These are phyloP conservation scores for Raphanus hybrid DNA, from an alignment of 441 rosid species.

Conservation along the genomic window DNA sequence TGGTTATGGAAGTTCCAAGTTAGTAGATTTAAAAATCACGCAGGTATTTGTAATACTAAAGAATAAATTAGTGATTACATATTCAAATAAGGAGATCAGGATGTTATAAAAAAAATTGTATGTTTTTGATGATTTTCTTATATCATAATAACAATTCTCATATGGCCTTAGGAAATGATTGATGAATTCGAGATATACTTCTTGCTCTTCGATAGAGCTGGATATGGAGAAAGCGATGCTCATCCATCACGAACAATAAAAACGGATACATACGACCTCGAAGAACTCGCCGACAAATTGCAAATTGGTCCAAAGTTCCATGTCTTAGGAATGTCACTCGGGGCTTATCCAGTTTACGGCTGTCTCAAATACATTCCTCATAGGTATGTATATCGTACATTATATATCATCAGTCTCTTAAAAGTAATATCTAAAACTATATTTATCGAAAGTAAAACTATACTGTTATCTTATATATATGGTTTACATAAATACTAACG, in stretches of 20 bases:
- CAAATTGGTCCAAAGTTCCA: constrained; percentile 76
- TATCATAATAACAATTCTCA: not conserved
- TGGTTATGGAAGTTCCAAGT: constrained; percentile 72
- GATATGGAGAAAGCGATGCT: constrained; percentile 87
- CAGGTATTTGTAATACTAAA: constrained; percentile 47
- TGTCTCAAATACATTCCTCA: constrained; percentile 86
- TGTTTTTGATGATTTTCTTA: not conserved
- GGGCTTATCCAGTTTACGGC: constrained; percentile 77
- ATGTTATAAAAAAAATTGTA: not conserved
- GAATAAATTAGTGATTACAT: not conserved
- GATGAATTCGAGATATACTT: constrained; percentile 62
- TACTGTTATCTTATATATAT: not conserved
- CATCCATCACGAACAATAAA: constrained; percentile 59
- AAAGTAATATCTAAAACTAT: not conserved
- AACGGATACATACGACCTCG: constrained; percentile 76
- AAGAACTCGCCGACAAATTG: constrained; percentile 85
- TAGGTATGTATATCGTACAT: constrained; percentile 62
- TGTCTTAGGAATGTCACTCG: constrained; percentile 87
- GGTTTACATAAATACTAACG: not conserved
- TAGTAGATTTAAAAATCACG: constrained; percentile 53
- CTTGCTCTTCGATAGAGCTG: constrained; percentile 76
- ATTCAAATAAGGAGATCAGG: not conserved
- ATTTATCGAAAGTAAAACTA: not conserved
- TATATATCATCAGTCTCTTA: not conserved
- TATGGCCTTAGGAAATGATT: constrained; percentile 51